A percentile compares a stretch with the other conserved stretches of the same genome.
Conservation (phyloP, 371 early-diverging fungal genomes). For the Funneliformis caledonium region DNA sequence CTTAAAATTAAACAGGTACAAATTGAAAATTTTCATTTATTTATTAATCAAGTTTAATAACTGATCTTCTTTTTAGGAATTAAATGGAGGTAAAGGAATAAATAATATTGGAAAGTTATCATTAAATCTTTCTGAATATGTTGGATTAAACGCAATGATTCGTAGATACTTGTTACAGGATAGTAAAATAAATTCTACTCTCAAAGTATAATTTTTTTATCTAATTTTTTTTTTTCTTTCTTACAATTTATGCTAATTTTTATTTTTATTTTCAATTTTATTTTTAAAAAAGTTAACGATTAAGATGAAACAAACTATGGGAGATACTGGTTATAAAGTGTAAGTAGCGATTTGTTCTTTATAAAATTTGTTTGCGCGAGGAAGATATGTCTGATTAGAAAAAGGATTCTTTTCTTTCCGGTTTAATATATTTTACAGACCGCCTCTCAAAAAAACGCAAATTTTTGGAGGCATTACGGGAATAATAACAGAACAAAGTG, state of each 20-base stretch:
- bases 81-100: constrained; percentile 61
- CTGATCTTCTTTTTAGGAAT: constrained; percentile 46
- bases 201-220: constrained; percentile 48
- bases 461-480: constrained; percentile 48
- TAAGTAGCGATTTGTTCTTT: constrained; percentile 33
- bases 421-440: constrained; percentile 38
- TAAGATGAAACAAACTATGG: constrained; percentile 53
- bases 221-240: neutral
- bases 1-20: constrained; percentile 58
- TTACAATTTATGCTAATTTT: neutral
- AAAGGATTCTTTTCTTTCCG: neutral
- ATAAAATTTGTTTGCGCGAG: neutral
- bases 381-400: neutral
- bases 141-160: constrained; percentile 49
- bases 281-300: constrained; percentile 48
- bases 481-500: constrained; percentile 41
- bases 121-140: constrained; percentile 57
- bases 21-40: neutral
- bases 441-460: constrained; percentile 48
- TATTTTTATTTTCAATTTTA: constrained; percentile 21
- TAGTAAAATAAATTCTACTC: constrained; percentile 55
- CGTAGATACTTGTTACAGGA: constrained; percentile 52
- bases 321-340: constrained; percentile 51
- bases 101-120: constrained; percentile 58
- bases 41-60: neutral